These are phyloP conservation scores for Penicillium coffeae DNA, from an alignment of 495 filamentous ascomycete species.

Conservation along the genomic window DNA sequence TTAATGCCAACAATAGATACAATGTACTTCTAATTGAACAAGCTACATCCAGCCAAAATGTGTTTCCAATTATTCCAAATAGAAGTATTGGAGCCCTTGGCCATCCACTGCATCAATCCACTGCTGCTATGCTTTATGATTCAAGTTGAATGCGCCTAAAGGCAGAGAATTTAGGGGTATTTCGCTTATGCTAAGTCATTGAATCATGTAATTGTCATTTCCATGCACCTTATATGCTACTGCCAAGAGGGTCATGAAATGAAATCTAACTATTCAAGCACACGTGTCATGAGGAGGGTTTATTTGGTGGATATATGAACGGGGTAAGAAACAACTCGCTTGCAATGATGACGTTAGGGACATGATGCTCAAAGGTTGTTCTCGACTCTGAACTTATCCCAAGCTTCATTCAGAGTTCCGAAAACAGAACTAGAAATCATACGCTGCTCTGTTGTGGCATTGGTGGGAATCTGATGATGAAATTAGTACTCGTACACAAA, in stretches of 20 bases:
- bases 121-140: too few relatives aligned
- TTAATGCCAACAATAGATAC: neutral
- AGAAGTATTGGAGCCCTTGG: too few relatives aligned
- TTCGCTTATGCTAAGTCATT: too few relatives aligned
- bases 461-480: slow-evolving; percentile 66
- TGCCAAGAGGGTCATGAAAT: neutral
- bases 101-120: too few relatives aligned
- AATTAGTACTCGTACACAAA: neutral
- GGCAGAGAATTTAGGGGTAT: too few relatives aligned
- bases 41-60: neutral
- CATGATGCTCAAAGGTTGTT: slow-evolving; percentile 52
- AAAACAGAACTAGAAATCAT: slow-evolving; percentile 94
- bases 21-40: neutral
- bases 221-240: neutral
- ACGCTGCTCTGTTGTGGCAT: slow-evolving; percentile 86
- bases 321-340: neutral
- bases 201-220: too few relatives aligned
- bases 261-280: neutral
- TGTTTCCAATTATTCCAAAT: too few relatives aligned
- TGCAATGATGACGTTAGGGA: slow-evolving; percentile 5
- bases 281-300: neutral
- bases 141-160: too few relatives aligned
- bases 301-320: neutral
- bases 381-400: slow-evolving; percentile 95
- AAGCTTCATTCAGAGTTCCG: slow-evolving; percentile 89